phyloP scores from a whole-genome alignment of 805 yeast genomes.

The Candida endomychidarum region DNA sequence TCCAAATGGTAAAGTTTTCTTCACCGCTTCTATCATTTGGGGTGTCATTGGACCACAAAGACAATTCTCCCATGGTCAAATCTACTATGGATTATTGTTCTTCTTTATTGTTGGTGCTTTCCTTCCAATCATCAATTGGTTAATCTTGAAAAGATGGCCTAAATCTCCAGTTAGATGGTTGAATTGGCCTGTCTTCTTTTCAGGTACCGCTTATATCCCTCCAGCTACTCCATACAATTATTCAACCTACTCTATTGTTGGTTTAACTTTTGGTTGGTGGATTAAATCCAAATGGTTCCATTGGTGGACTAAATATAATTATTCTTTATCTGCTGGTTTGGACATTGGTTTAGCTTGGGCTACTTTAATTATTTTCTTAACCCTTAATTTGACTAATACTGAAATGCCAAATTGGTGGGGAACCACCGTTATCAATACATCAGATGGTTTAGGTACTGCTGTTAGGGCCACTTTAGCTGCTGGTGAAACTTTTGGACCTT shows the following conservation, averaged over 20 bases:
- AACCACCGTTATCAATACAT: constrained; percentile 26
- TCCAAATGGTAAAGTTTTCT: constrained; percentile 36
- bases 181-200: too few species aligned
- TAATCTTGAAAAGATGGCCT: constrained; percentile 23
- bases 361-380: constrained; percentile 36
- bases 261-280: constrained; percentile 32
- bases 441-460: constrained; percentile 31
- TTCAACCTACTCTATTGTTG: constrained; percentile 26
- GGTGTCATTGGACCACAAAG: constrained; percentile 56
- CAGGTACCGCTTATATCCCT: constrained; percentile 35
- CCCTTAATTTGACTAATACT: too few species aligned
- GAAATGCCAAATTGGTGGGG: constrained; percentile 38
- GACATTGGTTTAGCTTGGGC: constrained; percentile 36
- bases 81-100: constrained; percentile 34
- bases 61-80: constrained; percentile 30
- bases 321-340: constrained; percentile 30
- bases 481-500: constrained; percentile 50
- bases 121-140: constrained; percentile 23
- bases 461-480: constrained; percentile 28
- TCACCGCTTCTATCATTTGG: constrained; percentile 61
- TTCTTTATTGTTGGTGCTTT: constrained; percentile 35
- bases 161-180: constrained; percentile 21
- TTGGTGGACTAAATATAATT: constrained; percentile 40
- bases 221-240: constrained; percentile 34
- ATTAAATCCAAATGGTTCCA: constrained; percentile 27